Percentiles rank a stretch among this genome's conserved stretches.
Conservation (phyloP, 164 flowering plant genomes). For the Brasenia schreberi region DNA sequence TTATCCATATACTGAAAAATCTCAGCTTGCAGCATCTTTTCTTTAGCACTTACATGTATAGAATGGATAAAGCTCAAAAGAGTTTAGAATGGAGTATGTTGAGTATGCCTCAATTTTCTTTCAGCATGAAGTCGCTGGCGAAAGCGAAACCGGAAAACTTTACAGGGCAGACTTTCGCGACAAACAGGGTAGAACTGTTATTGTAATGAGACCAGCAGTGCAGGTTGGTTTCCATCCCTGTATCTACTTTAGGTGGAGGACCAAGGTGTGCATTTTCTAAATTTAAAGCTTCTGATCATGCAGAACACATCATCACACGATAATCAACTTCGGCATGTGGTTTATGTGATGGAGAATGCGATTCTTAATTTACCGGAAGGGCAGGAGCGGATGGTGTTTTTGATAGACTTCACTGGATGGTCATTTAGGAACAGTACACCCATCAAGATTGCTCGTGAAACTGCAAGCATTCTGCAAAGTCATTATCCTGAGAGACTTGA, state of each 20-base stretch:
- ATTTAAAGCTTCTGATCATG: not conserved
- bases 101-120: not conserved
- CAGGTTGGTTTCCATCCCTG: slow-evolving; percentile 13
- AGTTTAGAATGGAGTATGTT: too few species aligned
- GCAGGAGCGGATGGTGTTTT: slow-evolving; percentile 88
- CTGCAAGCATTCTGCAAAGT: slow-evolving; percentile 55
- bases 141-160: slow-evolving; percentile 87
- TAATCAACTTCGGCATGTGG: slow-evolving; percentile 74
- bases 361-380: slow-evolving; percentile 78
- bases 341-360: slow-evolving; percentile 86
- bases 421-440: slow-evolving; percentile 53
- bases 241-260: not conserved
- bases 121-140: slow-evolving; percentile 73
- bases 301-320: slow-evolving; percentile 74
- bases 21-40: too few species aligned
- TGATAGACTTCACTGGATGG: slow-evolving; percentile 91
- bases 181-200: slow-evolving; percentile 61
- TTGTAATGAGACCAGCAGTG: slow-evolving; percentile 82
- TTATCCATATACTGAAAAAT: too few species aligned
- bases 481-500: slow-evolving; percentile 92
- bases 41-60: too few species aligned
- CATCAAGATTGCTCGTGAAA: slow-evolving; percentile 63
- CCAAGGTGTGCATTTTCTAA: not conserved
- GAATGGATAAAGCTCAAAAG: too few species aligned
- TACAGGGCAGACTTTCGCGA: slow-evolving; percentile 79